A percentile compares a stretch with the other conserved stretches of the same genome.
These are phyloP conservation scores for Rosellinia necatrix DNA, from an alignment of 2,329 filamentous ascomycete genomes.

Conservation along the genomic window DNA sequence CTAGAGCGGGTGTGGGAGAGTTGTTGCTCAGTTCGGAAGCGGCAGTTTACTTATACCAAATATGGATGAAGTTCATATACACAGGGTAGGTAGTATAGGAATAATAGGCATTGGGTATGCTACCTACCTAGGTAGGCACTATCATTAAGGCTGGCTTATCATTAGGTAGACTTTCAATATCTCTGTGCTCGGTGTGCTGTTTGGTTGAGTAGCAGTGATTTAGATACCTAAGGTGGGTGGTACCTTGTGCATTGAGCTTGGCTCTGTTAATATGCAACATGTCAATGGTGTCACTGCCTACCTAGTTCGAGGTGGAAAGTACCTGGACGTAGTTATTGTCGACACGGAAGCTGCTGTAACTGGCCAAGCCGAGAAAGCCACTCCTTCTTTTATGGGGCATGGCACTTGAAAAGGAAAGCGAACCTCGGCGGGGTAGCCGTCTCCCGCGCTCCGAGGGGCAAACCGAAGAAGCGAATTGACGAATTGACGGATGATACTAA, in stretches of 20 bases:
- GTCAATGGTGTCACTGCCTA: too few species aligned
- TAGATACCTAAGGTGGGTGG: too few species aligned
- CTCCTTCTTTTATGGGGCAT: not conserved
- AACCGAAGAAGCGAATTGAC: constrained; percentile 7
- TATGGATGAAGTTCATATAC: not conserved
- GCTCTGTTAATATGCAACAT: too few species aligned
- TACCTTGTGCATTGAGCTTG: too few species aligned
- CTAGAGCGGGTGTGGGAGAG: not conserved
- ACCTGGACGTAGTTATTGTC: too few species aligned
- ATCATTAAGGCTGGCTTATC: too few species aligned
- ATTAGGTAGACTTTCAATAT: too few species aligned
- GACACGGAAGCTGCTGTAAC: not conserved
- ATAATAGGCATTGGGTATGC: too few species aligned
- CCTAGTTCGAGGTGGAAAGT: too few species aligned
- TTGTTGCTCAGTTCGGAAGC: not conserved
- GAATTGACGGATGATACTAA: not conserved
- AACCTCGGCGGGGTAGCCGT: constrained; percentile 21
- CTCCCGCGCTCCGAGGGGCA: constrained; percentile 17
- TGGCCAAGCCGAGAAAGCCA: not conserved
- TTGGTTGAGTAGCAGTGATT: too few species aligned
- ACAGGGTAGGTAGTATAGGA: not conserved
- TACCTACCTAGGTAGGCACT: too few species aligned
- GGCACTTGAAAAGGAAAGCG: not conserved
- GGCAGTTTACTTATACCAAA: not conserved
- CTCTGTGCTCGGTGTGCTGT: too few species aligned